Evolutionary conservation across 257 asterid genomes (phyloP).

Genomic region (Lavandula angustifolia): DNA sequence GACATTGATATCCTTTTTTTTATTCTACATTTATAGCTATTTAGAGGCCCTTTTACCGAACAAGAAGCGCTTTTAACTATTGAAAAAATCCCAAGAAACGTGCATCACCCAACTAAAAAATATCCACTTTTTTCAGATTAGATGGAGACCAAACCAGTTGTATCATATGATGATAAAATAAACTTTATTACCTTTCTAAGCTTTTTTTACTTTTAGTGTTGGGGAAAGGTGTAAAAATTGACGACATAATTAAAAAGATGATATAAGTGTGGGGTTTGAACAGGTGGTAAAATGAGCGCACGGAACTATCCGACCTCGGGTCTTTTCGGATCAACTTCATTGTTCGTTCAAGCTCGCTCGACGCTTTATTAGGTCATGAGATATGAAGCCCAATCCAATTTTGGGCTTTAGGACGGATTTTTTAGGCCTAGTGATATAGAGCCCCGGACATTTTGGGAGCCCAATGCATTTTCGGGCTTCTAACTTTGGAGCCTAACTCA

Average conservation of each 20-base stretch:
- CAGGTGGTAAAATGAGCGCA: no score
- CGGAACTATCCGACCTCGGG: no score
- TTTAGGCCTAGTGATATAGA: no score
- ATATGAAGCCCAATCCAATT: no score
- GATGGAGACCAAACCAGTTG: slow-evolving; percentile 13
- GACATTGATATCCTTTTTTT: neutral
- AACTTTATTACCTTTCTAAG: slow-evolving; percentile 28
- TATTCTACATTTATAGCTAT: slow-evolving; percentile 16
- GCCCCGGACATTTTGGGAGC: no score
- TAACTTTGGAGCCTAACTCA: no score
- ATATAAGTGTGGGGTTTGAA: neutral
- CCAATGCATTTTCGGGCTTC: no score
- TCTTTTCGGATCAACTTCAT: no score
- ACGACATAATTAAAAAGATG: slow-evolving; percentile 16
- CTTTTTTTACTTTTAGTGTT: no score
- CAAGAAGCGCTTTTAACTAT: slow-evolving; percentile 24
- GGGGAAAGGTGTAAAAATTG: slow-evolving; percentile 22
- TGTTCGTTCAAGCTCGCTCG: no score
- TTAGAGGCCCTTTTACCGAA: slow-evolving; percentile 22
- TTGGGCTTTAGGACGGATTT: no score
- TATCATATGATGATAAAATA: slow-evolving; percentile 23
- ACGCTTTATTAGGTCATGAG: no score
- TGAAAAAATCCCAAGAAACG: slow-evolving; percentile 5
- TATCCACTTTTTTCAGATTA: neutral
- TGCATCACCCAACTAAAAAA: slow-evolving; percentile 25